Percentiles rank a stretch among this genome's conserved stretches.
Conservation (phyloP, 208 protist genomes). For the Tritrichomonas foetus region DNA sequence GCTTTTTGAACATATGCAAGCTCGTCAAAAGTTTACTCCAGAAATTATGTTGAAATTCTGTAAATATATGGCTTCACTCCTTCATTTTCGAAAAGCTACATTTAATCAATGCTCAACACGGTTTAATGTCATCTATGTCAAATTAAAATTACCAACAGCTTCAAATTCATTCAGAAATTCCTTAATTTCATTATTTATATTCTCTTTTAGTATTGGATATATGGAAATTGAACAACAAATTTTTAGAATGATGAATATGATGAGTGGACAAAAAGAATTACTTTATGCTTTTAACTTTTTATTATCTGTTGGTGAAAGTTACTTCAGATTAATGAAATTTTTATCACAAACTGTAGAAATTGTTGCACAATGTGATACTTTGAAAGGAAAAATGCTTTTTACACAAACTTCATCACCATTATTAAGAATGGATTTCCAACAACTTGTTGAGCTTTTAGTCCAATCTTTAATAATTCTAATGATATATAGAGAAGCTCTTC, state of each 20-base stretch:
- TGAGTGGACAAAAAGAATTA: not conserved
- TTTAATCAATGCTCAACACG: not conserved
- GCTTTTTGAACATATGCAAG: not conserved
- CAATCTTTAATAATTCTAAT: not conserved
- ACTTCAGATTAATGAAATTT: not conserved
- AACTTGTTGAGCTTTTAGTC: not conserved
- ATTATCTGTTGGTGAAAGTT: not conserved
- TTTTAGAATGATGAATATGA: not conserved
- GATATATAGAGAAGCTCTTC: not conserved
- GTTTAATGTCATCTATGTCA: not conserved
- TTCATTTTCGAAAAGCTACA: not conserved
- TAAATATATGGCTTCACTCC: not conserved
- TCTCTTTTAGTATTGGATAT: not conserved
- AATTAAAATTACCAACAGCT: not conserved
- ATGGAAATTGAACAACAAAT: not conserved
- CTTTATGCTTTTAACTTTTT: not conserved
- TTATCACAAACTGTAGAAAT: not conserved
- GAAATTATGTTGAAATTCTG: not conserved
- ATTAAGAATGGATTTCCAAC: not conserved
- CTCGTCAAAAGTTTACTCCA: not conserved
- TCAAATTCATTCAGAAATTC: not conserved
- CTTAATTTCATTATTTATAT: not conserved
- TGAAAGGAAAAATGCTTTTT: not conserved
- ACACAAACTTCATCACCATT: not conserved
- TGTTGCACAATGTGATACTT: not conserved